Evolutionary conservation across 148 eudicot genomes (phyloP).

Genomic region (Oxyria digyna): DNA sequence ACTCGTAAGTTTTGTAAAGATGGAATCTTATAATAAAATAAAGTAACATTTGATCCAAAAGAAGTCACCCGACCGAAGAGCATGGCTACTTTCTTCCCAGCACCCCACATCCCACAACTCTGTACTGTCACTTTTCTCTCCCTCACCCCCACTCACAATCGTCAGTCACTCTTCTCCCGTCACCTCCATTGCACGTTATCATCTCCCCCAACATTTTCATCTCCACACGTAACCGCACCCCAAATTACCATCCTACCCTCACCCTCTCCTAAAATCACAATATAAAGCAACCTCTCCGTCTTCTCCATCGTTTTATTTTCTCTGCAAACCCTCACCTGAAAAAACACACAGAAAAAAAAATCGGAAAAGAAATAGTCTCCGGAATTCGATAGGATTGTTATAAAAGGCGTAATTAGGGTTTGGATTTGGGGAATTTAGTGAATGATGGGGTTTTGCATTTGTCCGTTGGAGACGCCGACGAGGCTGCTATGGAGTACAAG

Average conservation of each 20-base stretch:
- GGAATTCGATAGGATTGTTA: neutral
- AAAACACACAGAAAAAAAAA: neutral
- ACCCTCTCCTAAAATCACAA: neutral
- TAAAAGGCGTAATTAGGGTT: neutral
- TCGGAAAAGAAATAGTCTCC: neutral
- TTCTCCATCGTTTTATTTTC: neutral
- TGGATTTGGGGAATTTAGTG: neutral
- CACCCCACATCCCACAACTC: constrained; percentile 9
- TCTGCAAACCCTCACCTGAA: neutral
- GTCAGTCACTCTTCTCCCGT: neutral
- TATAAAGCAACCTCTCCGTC: neutral
- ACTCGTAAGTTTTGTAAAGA: no score
- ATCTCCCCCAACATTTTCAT: neutral
- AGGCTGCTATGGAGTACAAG: constrained; percentile 79
- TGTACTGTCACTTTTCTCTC: constrained; percentile 8
- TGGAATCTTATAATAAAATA: no score
- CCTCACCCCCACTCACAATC: neutral
- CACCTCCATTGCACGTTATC: constrained; percentile 3
- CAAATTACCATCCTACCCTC: neutral
- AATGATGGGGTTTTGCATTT: constrained; percentile 70
- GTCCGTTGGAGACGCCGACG: constrained; percentile 67
- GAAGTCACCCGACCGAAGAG: constrained; percentile 9
- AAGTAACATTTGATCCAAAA: no score
- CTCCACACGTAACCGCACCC: neutral
- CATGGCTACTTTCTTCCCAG: constrained; percentile 6